Percentiles rank a stretch among this genome's conserved stretches.
phyloP scores from a whole-genome alignment of 257 asterid genomes.

The Capsicum pubescens region DNA sequence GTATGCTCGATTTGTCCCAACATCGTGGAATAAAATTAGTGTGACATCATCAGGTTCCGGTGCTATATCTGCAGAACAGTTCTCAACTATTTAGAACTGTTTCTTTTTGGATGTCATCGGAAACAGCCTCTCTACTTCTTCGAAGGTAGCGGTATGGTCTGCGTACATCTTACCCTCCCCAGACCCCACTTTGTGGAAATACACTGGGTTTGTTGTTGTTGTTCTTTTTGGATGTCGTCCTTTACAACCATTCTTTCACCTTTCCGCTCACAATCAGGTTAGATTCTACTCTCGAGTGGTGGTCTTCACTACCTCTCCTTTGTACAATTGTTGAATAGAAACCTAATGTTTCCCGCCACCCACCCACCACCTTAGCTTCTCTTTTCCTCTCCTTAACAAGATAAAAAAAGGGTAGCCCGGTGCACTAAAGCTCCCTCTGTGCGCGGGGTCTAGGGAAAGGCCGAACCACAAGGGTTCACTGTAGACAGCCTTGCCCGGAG shows the following conservation, averaged over 20 bases:
- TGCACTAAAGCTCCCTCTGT: too few relatives aligned
- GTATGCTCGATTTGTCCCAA: background rate
- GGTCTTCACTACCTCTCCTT: background rate
- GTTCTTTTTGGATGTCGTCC: background rate
- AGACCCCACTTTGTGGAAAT: too few relatives aligned
- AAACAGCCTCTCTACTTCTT: too few relatives aligned
- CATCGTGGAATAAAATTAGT: background rate
- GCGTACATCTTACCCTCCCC: too few relatives aligned
- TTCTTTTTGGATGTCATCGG: background rate
- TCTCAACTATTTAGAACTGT: constrained; percentile 1
- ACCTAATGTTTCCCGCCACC: background rate
- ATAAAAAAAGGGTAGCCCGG: background rate
- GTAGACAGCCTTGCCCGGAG: too few relatives aligned
- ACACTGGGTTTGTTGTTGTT: too few relatives aligned
- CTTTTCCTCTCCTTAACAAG: background rate
- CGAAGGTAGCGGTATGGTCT: too few relatives aligned
- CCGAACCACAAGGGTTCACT: too few relatives aligned
- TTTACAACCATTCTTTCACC: background rate
- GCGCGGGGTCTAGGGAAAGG: too few relatives aligned
- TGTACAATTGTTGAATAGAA: background rate
- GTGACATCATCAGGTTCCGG: background rate
- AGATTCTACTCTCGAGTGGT: background rate
- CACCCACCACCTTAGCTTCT: background rate
- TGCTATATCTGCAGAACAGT: background rate
- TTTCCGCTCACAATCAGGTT: background rate